Percentiles rank a stretch among this genome's conserved stretches.
Evolutionary conservation across 768 basidiomycete species (phyloP).

Genomic region (Lenzites betulinus): DNA sequence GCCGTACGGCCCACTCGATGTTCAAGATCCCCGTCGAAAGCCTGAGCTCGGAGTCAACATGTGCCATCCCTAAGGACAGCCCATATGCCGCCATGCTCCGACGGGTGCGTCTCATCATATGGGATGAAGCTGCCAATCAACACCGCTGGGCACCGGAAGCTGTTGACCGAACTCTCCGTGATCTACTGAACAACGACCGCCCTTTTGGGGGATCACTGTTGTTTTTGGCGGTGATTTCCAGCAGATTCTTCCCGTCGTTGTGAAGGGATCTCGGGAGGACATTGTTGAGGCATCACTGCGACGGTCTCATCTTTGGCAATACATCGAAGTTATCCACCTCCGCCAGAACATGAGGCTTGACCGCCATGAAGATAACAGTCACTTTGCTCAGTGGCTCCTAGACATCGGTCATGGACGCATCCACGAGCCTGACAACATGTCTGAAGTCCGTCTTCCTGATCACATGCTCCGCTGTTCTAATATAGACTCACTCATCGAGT

Average conservation of each 20-base stretch:
- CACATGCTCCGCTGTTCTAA: constrained; percentile 43
- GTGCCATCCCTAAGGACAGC: constrained; percentile 35
- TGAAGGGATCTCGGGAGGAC: constrained; percentile 37
- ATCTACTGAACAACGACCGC: constrained; percentile 32
- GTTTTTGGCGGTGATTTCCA: constrained; percentile 50
- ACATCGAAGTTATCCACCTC: constrained; percentile 10
- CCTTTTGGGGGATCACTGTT: constrained; percentile 48
- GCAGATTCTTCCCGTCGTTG: constrained; percentile 49
- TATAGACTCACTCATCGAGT: constrained; percentile 38
- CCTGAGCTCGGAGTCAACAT: constrained; percentile 32
- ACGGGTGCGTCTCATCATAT: constrained; percentile 39
- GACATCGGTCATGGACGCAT: background rate
- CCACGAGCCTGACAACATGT: constrained; percentile 25
- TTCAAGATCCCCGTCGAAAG: constrained; percentile 50
- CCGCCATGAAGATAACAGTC: background rate
- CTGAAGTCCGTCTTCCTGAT: constrained; percentile 33
- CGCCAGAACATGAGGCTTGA: constrained; percentile 11
- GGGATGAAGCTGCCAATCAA: constrained; percentile 46
- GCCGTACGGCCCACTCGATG: constrained; percentile 47
- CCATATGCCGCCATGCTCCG: constrained; percentile 36
- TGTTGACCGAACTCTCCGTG: constrained; percentile 40
- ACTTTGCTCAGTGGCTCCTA: constrained; percentile 13
- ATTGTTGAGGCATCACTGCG: constrained; percentile 36
- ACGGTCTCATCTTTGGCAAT: background rate
- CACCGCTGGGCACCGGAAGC: constrained; percentile 41